phyloP scores from a whole-genome alignment of 495 filamentous ascomycete species.

The Delitschia confertaspora region DNA sequence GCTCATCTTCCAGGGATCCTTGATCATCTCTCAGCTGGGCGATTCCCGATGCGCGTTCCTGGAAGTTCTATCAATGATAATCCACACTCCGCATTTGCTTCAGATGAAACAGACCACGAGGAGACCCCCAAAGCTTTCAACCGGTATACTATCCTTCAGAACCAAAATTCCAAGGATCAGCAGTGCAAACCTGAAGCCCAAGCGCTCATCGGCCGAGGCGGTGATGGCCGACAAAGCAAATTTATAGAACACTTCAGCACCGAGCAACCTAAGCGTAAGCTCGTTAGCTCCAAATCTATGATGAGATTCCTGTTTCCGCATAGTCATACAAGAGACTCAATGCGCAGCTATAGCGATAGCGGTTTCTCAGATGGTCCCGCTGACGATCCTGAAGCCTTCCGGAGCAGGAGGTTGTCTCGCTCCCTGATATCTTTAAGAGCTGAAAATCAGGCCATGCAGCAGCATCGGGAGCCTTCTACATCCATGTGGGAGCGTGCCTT shows the following conservation, averaged over 20 bases:
- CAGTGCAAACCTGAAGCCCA: no score
- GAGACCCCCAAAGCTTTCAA: constrained; percentile 10
- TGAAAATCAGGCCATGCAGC: constrained; percentile 8
- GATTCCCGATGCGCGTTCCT: not conserved
- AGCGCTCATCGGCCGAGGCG: not conserved
- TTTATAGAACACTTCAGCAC: constrained; percentile 27
- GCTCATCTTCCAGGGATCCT: constrained; percentile 2
- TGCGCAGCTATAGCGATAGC: not conserved
- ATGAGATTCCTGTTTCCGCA: constrained; percentile 18
- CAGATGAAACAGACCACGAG: constrained; percentile 13
- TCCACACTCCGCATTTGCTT: no score
- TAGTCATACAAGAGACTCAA: not conserved
- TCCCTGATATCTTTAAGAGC: constrained; percentile 5
- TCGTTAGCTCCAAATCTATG: constrained; percentile 1
- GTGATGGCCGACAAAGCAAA: constrained; percentile 17
- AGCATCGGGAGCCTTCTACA: not conserved
- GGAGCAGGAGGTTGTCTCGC: not conserved
- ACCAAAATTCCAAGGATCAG: no score
- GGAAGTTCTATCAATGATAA: constrained; percentile 6
- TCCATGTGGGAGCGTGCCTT: constrained; percentile 25
- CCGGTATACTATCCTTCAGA: no score
- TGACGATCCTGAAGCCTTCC: not conserved
- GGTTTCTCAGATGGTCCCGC: constrained; percentile 1
- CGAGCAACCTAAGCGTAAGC: constrained; percentile 16
- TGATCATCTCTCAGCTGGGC: not conserved